A percentile compares a stretch with the other conserved stretches of the same genome.
Evolutionary conservation across 148 eudicot species (phyloP).

Genomic region (Camellia sinensis): DNA sequence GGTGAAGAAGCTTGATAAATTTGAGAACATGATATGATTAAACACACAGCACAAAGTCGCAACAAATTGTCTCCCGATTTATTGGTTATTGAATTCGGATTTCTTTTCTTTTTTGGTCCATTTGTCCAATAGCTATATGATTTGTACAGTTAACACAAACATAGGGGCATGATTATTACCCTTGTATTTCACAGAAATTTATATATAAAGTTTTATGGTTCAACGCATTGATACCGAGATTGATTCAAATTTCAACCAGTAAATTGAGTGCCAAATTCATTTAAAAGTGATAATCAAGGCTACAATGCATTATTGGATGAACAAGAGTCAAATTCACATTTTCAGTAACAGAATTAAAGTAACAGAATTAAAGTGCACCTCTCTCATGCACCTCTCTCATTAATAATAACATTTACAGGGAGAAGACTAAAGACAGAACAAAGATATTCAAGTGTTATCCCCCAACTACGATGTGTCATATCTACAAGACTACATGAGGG

Average conservation of each 20-base stretch:
- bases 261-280: no score
- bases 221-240: background rate
- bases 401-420: no score
- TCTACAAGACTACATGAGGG: no score
- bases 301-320: background rate
- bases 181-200: background rate
- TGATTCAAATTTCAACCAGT: background rate
- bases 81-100: background rate
- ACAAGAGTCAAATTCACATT: background rate
- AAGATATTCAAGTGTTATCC: no score
- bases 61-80: background rate
- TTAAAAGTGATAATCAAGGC: no score
- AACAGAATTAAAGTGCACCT: no score
- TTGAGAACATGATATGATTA: slow-evolving; percentile 73
- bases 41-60: background rate
- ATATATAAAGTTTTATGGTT: background rate
- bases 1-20: slow-evolving; percentile 83
- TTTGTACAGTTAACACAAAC: background rate
- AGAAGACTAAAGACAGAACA: no score
- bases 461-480: no score
- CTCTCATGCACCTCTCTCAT: no score
- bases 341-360: background rate
- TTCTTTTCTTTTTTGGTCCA: background rate
- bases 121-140: background rate
- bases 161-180: background rate